Conservation (phyloP, 2,329 filamentous ascomycete genomes). For the Cercospora janseana region DNA sequence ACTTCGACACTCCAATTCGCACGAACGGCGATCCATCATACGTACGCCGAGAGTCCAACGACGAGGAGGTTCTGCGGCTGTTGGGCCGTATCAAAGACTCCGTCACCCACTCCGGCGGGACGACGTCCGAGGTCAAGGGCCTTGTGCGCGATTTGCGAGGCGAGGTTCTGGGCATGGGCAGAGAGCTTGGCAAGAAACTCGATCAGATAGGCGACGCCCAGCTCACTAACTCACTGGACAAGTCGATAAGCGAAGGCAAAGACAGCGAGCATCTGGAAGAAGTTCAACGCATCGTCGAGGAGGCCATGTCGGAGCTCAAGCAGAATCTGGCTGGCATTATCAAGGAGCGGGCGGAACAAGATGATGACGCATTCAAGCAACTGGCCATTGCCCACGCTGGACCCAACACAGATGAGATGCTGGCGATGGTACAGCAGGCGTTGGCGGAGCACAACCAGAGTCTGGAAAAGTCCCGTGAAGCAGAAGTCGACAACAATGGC, state of each 20-base stretch:
- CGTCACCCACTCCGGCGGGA: constrained; percentile 79
- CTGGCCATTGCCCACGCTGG: constrained; percentile 43
- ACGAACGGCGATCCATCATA: constrained; percentile 27
- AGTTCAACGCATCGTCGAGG: constrained; percentile 72
- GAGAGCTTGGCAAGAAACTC: constrained; percentile 83
- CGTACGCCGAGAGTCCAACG: constrained; percentile 42
- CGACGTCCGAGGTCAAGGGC: constrained; percentile 89
- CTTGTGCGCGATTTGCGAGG: constrained; percentile 85
- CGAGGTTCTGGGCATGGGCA: constrained; percentile 90
- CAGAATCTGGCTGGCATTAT: constrained; percentile 79
- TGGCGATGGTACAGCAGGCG: constrained; percentile 77
- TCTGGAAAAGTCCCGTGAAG: constrained; percentile 23
- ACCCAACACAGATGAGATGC: constrained; percentile 69
- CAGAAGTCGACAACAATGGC: constrained; percentile 33
- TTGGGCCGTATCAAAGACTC: constrained; percentile 88
- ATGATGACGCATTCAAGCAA: constrained; percentile 37
- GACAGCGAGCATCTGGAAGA: constrained; percentile 60
- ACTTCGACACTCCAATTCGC: constrained; percentile 35
- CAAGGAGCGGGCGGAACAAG: constrained; percentile 64
- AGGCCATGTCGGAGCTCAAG: constrained; percentile 77
- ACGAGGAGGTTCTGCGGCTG: constrained; percentile 76
- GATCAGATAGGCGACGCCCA: constrained; percentile 59
- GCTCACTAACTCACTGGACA: constrained; percentile 34
- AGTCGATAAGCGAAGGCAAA: constrained; percentile 45
- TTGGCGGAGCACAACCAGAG: constrained; percentile 61